Conservation (phyloP, 768 basidiomycete species). For the Cystofilobasidium capitatum region DNA sequence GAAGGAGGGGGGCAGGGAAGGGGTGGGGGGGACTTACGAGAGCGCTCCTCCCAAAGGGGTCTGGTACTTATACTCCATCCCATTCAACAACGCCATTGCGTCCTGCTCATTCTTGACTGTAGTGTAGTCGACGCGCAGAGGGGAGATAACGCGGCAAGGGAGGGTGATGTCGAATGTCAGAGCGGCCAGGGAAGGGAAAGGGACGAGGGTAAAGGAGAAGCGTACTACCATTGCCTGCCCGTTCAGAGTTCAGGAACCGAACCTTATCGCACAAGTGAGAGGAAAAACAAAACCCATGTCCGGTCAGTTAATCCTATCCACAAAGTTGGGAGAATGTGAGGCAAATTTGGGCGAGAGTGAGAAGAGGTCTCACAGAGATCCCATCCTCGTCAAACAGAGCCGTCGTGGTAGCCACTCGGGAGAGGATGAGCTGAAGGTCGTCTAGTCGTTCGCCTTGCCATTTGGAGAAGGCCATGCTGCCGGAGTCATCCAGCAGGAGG, state of each 20-base stretch:
- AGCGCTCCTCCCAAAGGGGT: conserved; percentile 31
- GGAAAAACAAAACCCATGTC: no score
- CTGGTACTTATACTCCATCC: conserved; percentile 37
- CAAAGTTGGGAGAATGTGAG: not conserved
- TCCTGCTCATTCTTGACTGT: conserved; percentile 25
- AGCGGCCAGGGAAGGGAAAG: conserved; percentile 27
- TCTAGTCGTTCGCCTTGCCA: conserved; percentile 40
- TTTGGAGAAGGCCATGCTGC: conserved; percentile 38
- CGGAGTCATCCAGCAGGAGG: conserved; percentile 16
- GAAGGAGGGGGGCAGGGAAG: not conserved
- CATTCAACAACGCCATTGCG: conserved; percentile 15
- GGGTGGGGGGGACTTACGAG: not conserved
- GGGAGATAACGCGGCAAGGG: not conserved
- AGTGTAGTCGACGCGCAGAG: not conserved
- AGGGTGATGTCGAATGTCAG: conserved; percentile 33
- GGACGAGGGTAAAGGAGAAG: not conserved
- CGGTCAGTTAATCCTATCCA: no score
- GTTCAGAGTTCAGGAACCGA: conserved; percentile 41
- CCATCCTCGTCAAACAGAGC: conserved; percentile 41
- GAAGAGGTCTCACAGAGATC: conserved; percentile 7
- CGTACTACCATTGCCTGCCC: conserved; percentile 38
- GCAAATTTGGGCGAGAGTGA: not conserved
- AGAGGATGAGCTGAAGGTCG: conserved; percentile 40
- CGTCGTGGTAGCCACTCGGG: conserved; percentile 40
- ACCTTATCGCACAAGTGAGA: conserved; percentile 31